These are phyloP conservation scores for Periglandula ipomoeae DNA, from an alignment of 2,329 filamentous ascomycete genomes.

Conservation along the genomic window DNA sequence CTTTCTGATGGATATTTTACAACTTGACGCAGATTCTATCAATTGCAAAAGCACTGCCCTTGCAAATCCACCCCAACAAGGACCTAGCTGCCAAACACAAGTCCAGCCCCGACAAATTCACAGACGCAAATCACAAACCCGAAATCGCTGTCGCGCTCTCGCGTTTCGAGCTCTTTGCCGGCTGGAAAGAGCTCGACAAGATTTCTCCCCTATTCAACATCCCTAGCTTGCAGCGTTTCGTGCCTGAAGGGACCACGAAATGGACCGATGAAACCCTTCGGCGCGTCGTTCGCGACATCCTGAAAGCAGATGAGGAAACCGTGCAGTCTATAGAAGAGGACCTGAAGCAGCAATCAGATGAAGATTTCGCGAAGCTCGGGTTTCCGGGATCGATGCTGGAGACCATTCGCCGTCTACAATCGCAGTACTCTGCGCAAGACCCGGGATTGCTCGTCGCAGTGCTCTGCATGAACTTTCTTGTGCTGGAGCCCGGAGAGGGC, in stretches of 20 bases:
- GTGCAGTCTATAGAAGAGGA: slow-evolving; percentile 39
- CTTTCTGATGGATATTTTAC: no score
- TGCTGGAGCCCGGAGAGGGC: slow-evolving; percentile 54
- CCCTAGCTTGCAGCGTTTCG: slow-evolving; percentile 30
- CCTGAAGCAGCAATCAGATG: slow-evolving; percentile 9
- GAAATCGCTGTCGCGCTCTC: slow-evolving; percentile 66
- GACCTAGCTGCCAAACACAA: slow-evolving; percentile 53
- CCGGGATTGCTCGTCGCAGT: slow-evolving; percentile 61
- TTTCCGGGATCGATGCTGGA: slow-evolving; percentile 36
- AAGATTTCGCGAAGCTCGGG: not conserved
- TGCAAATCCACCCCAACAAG: slow-evolving; percentile 69
- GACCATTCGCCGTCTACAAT: slow-evolving; percentile 54
- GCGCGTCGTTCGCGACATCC: not conserved
- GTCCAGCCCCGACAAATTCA: slow-evolving; percentile 55
- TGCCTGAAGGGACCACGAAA: slow-evolving; percentile 31
- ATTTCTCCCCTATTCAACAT: slow-evolving; percentile 52
- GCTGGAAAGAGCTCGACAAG: slow-evolving; percentile 57
- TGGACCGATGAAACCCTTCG: slow-evolving; percentile 48
- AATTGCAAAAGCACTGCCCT: slow-evolving; percentile 63
- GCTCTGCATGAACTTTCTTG: slow-evolving; percentile 65
- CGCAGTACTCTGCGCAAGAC: slow-evolving; percentile 55
- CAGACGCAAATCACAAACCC: slow-evolving; percentile 69
- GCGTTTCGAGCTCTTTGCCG: slow-evolving; percentile 67
- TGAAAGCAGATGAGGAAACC: slow-evolving; percentile 27
- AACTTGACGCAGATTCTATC: slow-evolving; percentile 36